Evolutionary conservation across 1,139 yeast species (phyloP), one percentile per base, ranked within the genome.

Genomic region (Scheffersomyces stambukii): DNA sequence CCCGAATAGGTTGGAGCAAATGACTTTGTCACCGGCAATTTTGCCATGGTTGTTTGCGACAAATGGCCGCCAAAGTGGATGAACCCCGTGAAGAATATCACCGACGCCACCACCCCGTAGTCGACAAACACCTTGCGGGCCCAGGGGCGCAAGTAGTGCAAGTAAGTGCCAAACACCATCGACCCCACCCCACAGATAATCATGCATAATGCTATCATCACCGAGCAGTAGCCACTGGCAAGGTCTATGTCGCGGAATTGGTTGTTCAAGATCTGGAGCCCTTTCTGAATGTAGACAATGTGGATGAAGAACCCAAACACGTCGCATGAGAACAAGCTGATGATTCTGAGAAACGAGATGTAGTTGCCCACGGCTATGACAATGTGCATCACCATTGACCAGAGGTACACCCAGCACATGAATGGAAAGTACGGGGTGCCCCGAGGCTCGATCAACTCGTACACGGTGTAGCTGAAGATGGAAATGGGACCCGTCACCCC

Each of bases 401-500:
- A 91, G 6, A 91, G 64, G 46, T 88, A 85, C 16, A 89, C 66
- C 97, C 97, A 91, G 50, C 93, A 81, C 96, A 91, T 89, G 52
- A 91, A 91, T 14, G 91, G 88, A 54, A 91, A 85, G 51, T 75
- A 91, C 0, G 84, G 82, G 1, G 79, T 76, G 4, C 78, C 81
- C 36, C 61, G 40, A 0, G 84, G 80, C 23, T 64, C 64, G 18
- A 91, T 75, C 25, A 91, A 71, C 36, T 85, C 86, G 52, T 83
- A 91, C 1, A 91, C 91, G 0, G 97, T 89, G 46, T 86, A 86
- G 50, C 86, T 84, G 66, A 91, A 89, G 34, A 91, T 88, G 2
- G 95, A 65, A 9, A 91, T 80, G 0, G 97, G 97, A 30, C 97
- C 95, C 0, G 98, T 91, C 4, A 91, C 97, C 3, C 98, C 98